phyloP scores from a whole-genome alignment of 106 monocot species.

The Phalaenopsis aphrodite region DNA sequence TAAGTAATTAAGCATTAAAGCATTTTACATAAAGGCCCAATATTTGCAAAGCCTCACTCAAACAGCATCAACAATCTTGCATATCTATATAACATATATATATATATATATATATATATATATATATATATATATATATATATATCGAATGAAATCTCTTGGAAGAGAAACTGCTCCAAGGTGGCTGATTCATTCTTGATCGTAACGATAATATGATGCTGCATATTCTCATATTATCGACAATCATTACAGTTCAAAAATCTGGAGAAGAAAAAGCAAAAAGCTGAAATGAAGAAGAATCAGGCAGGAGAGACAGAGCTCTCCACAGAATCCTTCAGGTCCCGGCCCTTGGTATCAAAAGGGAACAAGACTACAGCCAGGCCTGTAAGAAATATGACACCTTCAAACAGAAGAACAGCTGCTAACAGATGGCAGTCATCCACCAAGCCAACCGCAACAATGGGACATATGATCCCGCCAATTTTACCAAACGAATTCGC shows the following conservation, averaged over 20 bases:
- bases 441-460: constrained; percentile 3
- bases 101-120: too few species aligned
- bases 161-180: background rate
- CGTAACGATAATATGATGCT: background rate
- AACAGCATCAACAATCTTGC: background rate
- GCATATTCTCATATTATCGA: background rate
- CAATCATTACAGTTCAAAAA: background rate
- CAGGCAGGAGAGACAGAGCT: background rate
- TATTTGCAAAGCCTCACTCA: background rate
- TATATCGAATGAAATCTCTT: background rate
- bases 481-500: constrained; percentile 1
- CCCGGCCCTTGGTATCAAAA: constrained; percentile 2
- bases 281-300: background rate
- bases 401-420: constrained; percentile 6
- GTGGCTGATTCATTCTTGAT: background rate
- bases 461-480: constrained; percentile 6
- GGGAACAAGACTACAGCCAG: constrained; percentile 8
- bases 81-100: background rate
- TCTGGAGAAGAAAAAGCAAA: background rate
- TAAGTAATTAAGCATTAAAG: too few species aligned
- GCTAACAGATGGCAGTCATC: constrained; percentile 1
- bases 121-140: too few species aligned
- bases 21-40: background rate
- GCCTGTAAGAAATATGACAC: background rate
- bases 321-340: constrained; percentile 2